Evolutionary conservation across 2,329 filamentous ascomycete genomes (phyloP), one percentile per base, ranked within the genome.

Genomic region (Cryphonectria nitschkei): DNA sequence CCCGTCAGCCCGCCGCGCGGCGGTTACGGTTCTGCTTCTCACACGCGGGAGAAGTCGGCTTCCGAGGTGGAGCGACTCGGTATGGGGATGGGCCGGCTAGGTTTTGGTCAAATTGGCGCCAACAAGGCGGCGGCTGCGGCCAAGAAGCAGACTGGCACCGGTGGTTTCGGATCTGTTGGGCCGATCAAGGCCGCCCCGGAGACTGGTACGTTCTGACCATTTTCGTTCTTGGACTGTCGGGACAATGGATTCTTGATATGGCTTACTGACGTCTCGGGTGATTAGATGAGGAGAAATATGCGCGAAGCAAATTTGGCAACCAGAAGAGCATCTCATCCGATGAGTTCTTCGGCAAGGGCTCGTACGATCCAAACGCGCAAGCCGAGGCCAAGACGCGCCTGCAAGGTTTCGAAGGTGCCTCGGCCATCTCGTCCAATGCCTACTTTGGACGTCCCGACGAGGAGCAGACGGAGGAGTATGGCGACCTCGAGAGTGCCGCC

Each of bases 251-350:
- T 3, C 26, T 26, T n/a, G 22, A 19, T 34, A 34, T 56, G n/a
- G 22, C 34, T 54, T 74, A 69, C 77, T 81, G 74, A 81, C 67
- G 37, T 14, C 13, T 66, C 37, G 13, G 13, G 5, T 60, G 50
- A 34, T 71, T 71, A 90, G 89, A 89, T 70, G 90, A 92, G 68
- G 90, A 98, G 77, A 90, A 89, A 78, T 97, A 93, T 79, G 94
- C 95, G 7, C 92, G 93, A 77, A 85, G 88, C 78, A 97, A 97
- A 81, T 99, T 99, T 78, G 95, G 95, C 72, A 83, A 82, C 60
- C 96, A 99, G 81, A 98, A 98, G 85, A 93, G 93, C 76, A 99
- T 99, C 75, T 98, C 94, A 0, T 98, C 95, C 0, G 96, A 99
- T 80, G 96, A 99, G 80, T 99, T 97, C 86, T 99, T 99, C 79